Evolutionary conservation across 106 monocot species (phyloP).

Genomic region (Acorus calamus): DNA sequence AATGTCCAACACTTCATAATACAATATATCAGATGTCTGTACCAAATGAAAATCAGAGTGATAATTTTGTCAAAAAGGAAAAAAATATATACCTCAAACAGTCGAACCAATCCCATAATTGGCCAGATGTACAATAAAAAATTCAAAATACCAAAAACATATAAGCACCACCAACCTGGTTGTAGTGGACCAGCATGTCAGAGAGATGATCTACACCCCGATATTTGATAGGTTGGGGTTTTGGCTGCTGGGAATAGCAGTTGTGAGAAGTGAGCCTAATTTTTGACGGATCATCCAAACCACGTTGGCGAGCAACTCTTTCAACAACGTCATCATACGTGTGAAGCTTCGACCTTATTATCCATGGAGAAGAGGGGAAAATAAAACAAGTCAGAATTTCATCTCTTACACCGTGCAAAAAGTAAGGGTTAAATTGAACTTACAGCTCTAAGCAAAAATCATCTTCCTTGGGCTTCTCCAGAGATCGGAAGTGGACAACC

Average conservation of each 20-base stretch:
- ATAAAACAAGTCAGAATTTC: neutral
- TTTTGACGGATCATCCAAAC: constrained; percentile 89
- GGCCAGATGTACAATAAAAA: no score
- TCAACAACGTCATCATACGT: constrained; percentile 93
- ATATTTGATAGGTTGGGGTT: constrained; percentile 92
- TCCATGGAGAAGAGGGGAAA: no score
- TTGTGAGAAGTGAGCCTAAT: constrained; percentile 95
- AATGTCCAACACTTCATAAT: constrained; percentile 95
- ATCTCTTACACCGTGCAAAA: neutral
- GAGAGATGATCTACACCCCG: constrained; percentile 88
- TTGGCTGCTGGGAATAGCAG: constrained; percentile 98
- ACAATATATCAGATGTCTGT: constrained; percentile 94
- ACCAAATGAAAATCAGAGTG: neutral
- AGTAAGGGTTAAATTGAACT: constrained; percentile 1
- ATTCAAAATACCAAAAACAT: neutral
- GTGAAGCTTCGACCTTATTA: constrained; percentile 64
- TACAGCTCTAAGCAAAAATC: constrained; percentile 89
- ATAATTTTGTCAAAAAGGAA: no score
- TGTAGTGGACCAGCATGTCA: constrained; percentile 93
- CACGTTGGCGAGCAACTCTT: constrained; percentile 69
- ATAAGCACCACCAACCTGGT: constrained; percentile 48
- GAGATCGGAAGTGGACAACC: constrained; percentile 88
- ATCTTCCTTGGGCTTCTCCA: constrained; percentile 96
- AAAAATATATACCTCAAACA: no score
- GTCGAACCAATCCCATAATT: no score